Evolutionary conservation across 768 basidiomycete genomes (phyloP), one percentile per base, ranked within the genome.

Genomic region (Podaxis sp.): DNA sequence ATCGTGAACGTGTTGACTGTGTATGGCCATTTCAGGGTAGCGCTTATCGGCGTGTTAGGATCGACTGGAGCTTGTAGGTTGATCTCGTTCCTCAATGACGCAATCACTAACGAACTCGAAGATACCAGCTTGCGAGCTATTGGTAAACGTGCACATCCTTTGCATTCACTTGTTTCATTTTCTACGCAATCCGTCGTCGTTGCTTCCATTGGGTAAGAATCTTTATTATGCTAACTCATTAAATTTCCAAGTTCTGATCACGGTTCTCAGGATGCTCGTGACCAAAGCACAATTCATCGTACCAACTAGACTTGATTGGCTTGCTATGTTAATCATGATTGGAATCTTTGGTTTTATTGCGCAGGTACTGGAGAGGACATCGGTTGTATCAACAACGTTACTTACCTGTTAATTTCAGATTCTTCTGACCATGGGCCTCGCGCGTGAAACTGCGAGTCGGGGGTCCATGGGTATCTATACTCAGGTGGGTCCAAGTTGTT

Each of bases 151-250:
- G 90, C 90, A 4, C 87, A 88, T 66, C 78, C 91, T 0, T 72
- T 92, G 55, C 92, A 94, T 69, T 77, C 81, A 8, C 78, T 93
- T 63, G 73, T 80, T 3, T 89, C 83, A 49, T 93, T 88, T 69
- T 84, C 87, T 1, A 69, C 80, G 4, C 80, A 82, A 68, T 85
- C 81, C 50, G 78, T 85, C 4, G 64, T 76, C 38, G 73, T 71
- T 25, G 68, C 76, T 2, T 61, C 70, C 19, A 63, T 76, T 41
- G 70, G 71, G 78, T 79, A 64, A 54, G 77, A 66, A 5, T 2
- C 8, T 13, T 5, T 15, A 19, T 29, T 15, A 11, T 15, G 19
- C 6, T 47, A 8, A 25, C 36, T 33, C 17, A 43, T 29, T 4
- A 36, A 22, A n/a, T 52, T 51, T 24, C 61, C 29, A 46, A 36